Evolutionary conservation across 306 rosid species (phyloP).

Genomic region (Albizia julibrissin): DNA sequence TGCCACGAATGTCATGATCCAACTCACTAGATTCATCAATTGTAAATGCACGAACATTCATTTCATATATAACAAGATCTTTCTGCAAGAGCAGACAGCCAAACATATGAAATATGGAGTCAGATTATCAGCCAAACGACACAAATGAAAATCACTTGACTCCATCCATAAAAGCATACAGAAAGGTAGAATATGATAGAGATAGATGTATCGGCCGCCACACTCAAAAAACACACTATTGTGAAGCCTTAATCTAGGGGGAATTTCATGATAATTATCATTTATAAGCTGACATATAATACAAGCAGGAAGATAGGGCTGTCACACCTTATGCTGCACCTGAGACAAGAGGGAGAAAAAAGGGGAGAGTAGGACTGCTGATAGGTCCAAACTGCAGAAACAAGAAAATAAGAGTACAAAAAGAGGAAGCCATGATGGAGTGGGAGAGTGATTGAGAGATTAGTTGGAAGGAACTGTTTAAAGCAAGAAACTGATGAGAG

Average conservation of each 20-base stretch:
- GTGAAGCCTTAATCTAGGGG: constrained; percentile 28
- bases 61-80: constrained; percentile 93
- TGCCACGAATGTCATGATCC: constrained; percentile 67
- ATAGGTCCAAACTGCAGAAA: background rate
- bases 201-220: constrained; percentile 14
- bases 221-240: constrained; percentile 21
- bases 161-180: constrained; percentile 16
- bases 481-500: background rate
- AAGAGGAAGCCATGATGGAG: background rate
- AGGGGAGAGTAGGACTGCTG: background rate
- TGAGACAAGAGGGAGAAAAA: background rate
- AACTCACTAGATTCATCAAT: constrained; percentile 81
- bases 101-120: constrained; percentile 18
- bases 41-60: constrained; percentile 94
- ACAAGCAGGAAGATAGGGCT: constrained; percentile 13
- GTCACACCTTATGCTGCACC: background rate
- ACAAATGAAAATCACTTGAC: background rate
- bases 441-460: background rate
- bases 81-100: constrained; percentile 57
- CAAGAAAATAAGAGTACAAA: background rate
- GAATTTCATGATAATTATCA: constrained; percentile 29
- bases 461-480: background rate
- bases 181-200: constrained; percentile 18
- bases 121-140: constrained; percentile 27
- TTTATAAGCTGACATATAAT: constrained; percentile 5